Conservation (phyloP, 2,329 filamentous ascomycete species). For the Talaromyces sp. region DNA sequence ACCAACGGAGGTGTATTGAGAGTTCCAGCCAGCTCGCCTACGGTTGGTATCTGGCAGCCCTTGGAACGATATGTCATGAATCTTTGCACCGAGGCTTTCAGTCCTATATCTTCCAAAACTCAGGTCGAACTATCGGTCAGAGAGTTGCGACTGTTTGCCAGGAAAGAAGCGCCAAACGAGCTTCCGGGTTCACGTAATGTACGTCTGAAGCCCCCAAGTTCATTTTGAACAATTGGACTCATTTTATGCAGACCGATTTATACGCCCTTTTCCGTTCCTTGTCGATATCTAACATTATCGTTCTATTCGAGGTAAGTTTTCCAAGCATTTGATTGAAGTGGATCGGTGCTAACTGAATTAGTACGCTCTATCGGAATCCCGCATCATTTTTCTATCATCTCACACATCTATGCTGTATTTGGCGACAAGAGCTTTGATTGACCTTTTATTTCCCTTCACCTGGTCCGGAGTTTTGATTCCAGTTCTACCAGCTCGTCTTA, state of each 20-base stretch:
- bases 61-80: slow-evolving; percentile 96
- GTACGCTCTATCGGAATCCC: slow-evolving; percentile 86
- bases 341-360: slow-evolving; percentile 20
- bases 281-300: slow-evolving; percentile 87
- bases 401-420: slow-evolving; percentile 96
- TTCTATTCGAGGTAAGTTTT: slow-evolving; percentile 68
- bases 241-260: slow-evolving; percentile 65
- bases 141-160: slow-evolving; percentile 85
- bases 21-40: slow-evolving; percentile 83
- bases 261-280: slow-evolving; percentile 89
- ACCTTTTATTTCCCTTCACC: slow-evolving; percentile 82
- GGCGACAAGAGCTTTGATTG: slow-evolving; percentile 81
- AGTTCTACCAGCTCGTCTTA: slow-evolving; percentile 77
- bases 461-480: slow-evolving; percentile 96
- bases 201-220: slow-evolving; percentile 17
- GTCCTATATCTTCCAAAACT: slow-evolving; percentile 87
- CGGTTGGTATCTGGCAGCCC: slow-evolving; percentile 91
- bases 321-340: background rate
- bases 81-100: slow-evolving; percentile 90
- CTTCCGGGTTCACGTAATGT: slow-evolving; percentile 81
- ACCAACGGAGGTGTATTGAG: slow-evolving; percentile 78
- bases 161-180: slow-evolving; percentile 91
- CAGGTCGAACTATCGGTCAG: slow-evolving; percentile 90
- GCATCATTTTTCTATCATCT: slow-evolving; percentile 93
- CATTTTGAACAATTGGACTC: background rate